Evolutionary conservation across 768 basidiomycete species (phyloP).

Genomic region (Boletus sensibilis): DNA sequence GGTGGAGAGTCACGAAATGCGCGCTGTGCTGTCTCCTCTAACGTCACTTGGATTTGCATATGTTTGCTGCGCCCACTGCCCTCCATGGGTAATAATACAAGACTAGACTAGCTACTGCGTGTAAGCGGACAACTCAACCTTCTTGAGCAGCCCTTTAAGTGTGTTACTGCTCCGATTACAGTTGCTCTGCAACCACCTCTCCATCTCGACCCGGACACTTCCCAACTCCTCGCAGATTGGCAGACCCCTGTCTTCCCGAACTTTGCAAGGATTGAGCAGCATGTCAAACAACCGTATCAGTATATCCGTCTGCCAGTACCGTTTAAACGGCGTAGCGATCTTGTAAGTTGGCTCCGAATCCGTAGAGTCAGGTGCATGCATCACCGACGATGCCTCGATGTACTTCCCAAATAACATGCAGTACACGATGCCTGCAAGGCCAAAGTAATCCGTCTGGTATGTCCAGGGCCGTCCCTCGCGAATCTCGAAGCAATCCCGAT

Average conservation of each 20-base stretch:
- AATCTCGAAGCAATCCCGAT: slow-evolving; percentile 90
- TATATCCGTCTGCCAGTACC: slow-evolving; percentile 92
- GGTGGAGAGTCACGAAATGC: neutral
- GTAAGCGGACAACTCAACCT: slow-evolving; percentile 61
- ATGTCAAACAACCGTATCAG: slow-evolving; percentile 85
- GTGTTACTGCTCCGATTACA: slow-evolving; percentile 83
- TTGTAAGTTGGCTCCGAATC: slow-evolving; percentile 46
- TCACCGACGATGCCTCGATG: slow-evolving; percentile 70
- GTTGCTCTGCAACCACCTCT: slow-evolving; percentile 80
- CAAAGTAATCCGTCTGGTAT: slow-evolving; percentile 94
- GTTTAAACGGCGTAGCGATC: slow-evolving; percentile 76
- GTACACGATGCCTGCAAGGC: slow-evolving; percentile 91
- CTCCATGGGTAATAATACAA: neutral
- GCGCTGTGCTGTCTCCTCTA: slow-evolving; percentile 21
- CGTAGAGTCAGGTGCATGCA: slow-evolving; percentile 32
- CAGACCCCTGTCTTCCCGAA: slow-evolving; percentile 54
- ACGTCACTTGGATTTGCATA: slow-evolving; percentile 16
- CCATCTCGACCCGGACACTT: slow-evolving; percentile 74
- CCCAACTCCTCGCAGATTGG: slow-evolving; percentile 73
- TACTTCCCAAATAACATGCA: slow-evolving; percentile 98
- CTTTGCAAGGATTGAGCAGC: slow-evolving; percentile 77
- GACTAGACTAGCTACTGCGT: slow-evolving; percentile 18
- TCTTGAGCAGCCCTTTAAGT: slow-evolving; percentile 79
- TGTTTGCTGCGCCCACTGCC: slow-evolving; percentile 11
- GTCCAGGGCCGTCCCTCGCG: slow-evolving; percentile 85